Evolutionary conservation across 2,329 filamentous ascomycete species (phyloP).

Genomic region (Xylaria sp.): DNA sequence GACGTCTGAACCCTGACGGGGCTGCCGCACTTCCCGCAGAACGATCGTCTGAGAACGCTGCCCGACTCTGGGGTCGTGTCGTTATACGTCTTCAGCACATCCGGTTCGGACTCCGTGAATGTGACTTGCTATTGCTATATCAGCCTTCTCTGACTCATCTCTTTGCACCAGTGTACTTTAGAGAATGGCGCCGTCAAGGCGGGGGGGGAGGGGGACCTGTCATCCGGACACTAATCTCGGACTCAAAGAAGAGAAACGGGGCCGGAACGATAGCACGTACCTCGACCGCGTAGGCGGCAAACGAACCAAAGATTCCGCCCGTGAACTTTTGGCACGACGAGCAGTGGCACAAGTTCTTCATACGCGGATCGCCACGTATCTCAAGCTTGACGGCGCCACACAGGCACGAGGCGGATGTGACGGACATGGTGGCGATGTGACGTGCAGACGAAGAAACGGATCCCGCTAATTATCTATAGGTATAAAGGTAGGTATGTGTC

Average conservation of each 20-base stretch:
- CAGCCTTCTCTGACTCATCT: neutral
- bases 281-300: constrained; percentile 32
- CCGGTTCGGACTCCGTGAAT: constrained; percentile 24
- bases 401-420: constrained; percentile 35
- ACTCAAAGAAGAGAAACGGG: neutral
- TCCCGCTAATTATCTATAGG: too few species aligned
- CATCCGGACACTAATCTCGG: neutral
- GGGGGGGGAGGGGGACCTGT: neutral
- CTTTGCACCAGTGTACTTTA: neutral
- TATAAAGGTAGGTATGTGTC: too few species aligned
- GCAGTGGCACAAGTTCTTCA: constrained; percentile 37
- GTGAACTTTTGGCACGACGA: constrained; percentile 34
- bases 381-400: constrained; percentile 34
- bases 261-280: constrained; percentile 18
- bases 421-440: constrained; percentile 14
- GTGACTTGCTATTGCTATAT: constrained; percentile 29
- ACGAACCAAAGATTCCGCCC: constrained; percentile 23
- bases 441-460: too few species aligned
- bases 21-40: constrained; percentile 35
- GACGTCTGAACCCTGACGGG: constrained; percentile 5
- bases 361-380: constrained; percentile 28
- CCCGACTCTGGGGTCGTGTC: constrained; percentile 31
- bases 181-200: neutral
- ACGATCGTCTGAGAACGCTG: constrained; percentile 25
- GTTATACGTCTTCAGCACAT: constrained; percentile 25